These are phyloP conservation scores for Ajuga reptans DNA, from an alignment of 305 asterid species.

Conservation along the genomic window DNA sequence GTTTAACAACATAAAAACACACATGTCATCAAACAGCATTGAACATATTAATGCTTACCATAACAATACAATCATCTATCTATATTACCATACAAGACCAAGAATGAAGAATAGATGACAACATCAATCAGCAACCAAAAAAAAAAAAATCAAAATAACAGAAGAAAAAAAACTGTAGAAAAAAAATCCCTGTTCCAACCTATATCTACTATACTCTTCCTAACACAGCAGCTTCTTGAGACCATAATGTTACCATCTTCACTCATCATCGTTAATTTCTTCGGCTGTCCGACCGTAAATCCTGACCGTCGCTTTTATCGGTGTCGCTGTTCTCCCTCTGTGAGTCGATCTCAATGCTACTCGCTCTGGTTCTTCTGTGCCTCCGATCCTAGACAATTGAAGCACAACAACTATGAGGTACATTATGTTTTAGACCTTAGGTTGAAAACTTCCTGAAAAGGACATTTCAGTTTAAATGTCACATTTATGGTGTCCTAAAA, in stretches of 20 bases:
- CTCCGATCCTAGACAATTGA: constrained; percentile 58
- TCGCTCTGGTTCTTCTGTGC: constrained; percentile 59
- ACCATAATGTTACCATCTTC: neutral
- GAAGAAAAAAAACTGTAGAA: neutral
- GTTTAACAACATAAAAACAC: no score
- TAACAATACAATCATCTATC: constrained; percentile 22
- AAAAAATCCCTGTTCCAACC: constrained; percentile 20
- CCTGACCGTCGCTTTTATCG: constrained; percentile 68
- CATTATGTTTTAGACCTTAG: no score
- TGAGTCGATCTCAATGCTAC: constrained; percentile 54
- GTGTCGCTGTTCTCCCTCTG: constrained; percentile 58
- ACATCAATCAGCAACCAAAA: constrained; percentile 1
- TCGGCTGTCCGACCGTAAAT: constrained; percentile 46
- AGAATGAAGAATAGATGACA: constrained; percentile 16
- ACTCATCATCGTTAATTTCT: constrained; percentile 26
- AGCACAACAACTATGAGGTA: neutral
- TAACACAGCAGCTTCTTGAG: constrained; percentile 15
- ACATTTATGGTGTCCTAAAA: no score
- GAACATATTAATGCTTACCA: no score
- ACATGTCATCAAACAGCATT: no score
- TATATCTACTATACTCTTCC: constrained; percentile 22
- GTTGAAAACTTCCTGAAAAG: neutral
- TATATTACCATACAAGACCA: constrained; percentile 24
- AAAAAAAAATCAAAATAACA: neutral
- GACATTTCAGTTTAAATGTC: neutral